phyloP scores from a whole-genome alignment of 257 asterid genomes.

The Vinca minor region DNA sequence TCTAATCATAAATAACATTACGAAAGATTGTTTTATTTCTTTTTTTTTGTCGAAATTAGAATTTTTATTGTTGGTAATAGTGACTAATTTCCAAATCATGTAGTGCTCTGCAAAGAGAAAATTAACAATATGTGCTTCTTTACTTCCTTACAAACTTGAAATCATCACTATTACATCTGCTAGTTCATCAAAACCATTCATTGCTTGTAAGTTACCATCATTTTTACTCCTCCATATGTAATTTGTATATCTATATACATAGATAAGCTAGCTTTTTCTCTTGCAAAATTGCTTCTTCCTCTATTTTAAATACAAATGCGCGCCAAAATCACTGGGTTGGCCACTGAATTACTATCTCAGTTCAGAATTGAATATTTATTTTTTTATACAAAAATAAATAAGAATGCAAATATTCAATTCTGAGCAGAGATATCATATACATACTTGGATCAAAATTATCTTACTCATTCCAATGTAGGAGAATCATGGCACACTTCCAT shows the following conservation, averaged over 20 bases:
- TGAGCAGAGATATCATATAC: no score
- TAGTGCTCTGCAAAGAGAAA: no score
- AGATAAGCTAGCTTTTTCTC: not conserved
- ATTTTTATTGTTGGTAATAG: no score
- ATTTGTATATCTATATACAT: not conserved
- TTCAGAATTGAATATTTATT: no score
- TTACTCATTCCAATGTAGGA: constrained; percentile 41
- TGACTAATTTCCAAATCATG: no score
- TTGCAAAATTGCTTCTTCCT: not conserved
- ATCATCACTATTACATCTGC: not conserved
- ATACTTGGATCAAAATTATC: no score
- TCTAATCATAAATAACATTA: no score
- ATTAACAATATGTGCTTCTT: not conserved
- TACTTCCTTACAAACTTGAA: not conserved
- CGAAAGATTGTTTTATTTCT: no score
- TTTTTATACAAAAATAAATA: no score
- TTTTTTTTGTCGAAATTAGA: no score
- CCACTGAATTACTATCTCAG: no score
- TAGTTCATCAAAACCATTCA: not conserved
- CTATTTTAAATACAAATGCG: not conserved
- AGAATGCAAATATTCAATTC: not conserved
- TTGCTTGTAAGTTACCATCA: not conserved
- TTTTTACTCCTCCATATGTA: not conserved
- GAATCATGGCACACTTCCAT: constrained; percentile 69
- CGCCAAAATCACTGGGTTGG: no score